Conservation (phyloP, 2,329 filamentous ascomycete species). For the Colletotrichum scovillei region DNA sequence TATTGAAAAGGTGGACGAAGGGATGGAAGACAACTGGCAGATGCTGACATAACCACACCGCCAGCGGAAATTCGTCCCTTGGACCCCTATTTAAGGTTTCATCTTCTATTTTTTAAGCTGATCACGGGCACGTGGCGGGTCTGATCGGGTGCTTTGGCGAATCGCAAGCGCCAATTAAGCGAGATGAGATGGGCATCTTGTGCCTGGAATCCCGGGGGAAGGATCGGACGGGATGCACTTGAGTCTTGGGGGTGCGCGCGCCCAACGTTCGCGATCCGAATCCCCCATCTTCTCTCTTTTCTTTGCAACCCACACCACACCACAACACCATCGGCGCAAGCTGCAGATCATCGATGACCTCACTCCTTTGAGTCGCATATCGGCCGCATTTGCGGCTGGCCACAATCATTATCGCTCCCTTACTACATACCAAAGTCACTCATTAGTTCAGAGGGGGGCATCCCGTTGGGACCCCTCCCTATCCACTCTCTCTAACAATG, state of each 20-base stretch:
- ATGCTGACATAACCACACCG: background rate
- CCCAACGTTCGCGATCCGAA: slow-evolving; percentile 3
- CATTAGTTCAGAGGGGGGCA: background rate
- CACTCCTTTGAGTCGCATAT: slow-evolving; percentile 26
- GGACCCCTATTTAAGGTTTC: slow-evolving; percentile 21
- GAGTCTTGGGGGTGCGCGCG: slow-evolving; percentile 3
- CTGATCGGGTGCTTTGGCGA: slow-evolving; percentile 4
- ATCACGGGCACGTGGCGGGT: slow-evolving; percentile 26
- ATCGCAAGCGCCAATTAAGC: slow-evolving; percentile 17
- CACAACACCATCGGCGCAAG: slow-evolving; percentile 15
- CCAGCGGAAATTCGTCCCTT: background rate
- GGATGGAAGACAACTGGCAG: background rate
- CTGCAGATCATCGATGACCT: slow-evolving; percentile 29
- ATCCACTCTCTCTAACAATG: slow-evolving; percentile 21
- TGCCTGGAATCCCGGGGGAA: slow-evolving; percentile 2
- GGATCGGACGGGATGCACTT: background rate
- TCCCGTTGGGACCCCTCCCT: background rate
- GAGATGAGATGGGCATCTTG: slow-evolving; percentile 13
- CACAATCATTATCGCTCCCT: slow-evolving; percentile 18
- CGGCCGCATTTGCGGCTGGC: slow-evolving; percentile 33
- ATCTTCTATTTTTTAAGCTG: background rate
- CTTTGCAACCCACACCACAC: slow-evolving; percentile 15
- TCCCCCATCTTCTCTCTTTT: background rate
- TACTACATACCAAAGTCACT: slow-evolving; percentile 7
- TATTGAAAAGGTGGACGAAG: no score